Conservation (phyloP, 768 basidiomycete genomes). For the Myochromella boudieri region DNA sequence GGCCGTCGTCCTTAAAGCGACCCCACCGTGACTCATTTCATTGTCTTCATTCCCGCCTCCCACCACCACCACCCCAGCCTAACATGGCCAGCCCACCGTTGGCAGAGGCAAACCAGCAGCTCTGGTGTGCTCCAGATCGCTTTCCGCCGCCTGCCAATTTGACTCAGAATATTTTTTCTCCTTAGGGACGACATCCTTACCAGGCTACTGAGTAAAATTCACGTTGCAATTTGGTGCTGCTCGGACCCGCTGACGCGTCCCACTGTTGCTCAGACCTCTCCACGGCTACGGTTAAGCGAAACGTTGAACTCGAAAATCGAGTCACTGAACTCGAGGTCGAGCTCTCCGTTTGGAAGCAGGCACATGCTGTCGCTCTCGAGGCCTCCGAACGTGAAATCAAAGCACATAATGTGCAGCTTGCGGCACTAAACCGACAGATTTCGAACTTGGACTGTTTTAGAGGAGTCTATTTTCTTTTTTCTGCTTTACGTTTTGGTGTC, state of each 20-base stretch:
- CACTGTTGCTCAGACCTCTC: constrained; percentile 52
- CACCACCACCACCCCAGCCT: constrained; percentile 33
- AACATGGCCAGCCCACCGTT: constrained; percentile 55
- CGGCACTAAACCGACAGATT: constrained; percentile 64
- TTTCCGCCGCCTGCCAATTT: constrained; percentile 7
- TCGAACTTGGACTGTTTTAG: constrained; percentile 55
- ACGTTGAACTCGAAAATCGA: constrained; percentile 61
- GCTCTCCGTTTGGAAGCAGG: constrained; percentile 68
- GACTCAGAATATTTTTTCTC: constrained; percentile 18
- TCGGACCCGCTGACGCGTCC: constrained; percentile 6
- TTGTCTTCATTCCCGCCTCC: constrained; percentile 40
- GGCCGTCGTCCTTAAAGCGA: constrained; percentile 47
- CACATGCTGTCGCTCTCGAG: constrained; percentile 62
- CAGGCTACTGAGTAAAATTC: constrained; percentile 53
- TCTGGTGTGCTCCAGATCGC: constrained; percentile 49
- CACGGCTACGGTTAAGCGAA: constrained; percentile 59
- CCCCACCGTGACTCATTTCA: constrained; percentile 38
- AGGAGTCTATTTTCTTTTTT: constrained; percentile 19
- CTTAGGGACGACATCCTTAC: constrained; percentile 67
- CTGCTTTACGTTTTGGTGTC: not conserved
- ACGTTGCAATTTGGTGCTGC: constrained; percentile 7
- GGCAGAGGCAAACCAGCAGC: constrained; percentile 60
- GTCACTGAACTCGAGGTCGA: constrained; percentile 71
- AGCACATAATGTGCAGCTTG: constrained; percentile 67
- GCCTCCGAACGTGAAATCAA: constrained; percentile 61